phyloP scores from a whole-genome alignment of 495 filamentous ascomycete genomes.

The Hypoxylon fuscum region DNA sequence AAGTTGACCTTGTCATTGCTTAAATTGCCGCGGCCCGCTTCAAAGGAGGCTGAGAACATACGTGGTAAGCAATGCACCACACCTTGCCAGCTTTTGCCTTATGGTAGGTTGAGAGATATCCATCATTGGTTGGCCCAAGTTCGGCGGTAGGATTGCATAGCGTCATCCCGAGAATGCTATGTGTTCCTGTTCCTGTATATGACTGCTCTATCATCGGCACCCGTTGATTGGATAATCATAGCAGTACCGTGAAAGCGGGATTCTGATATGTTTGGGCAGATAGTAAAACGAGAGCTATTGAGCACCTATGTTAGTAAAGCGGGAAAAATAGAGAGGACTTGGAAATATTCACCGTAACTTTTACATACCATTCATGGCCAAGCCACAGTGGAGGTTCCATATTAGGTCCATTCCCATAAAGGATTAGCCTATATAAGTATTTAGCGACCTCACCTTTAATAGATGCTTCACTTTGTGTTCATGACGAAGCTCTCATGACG shows the following conservation, averaged over 20 bases:
- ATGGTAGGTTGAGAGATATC: neutral
- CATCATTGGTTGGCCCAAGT: slow-evolving; percentile 13
- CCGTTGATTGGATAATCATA: slow-evolving; percentile 31
- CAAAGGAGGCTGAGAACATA: slow-evolving; percentile 15
- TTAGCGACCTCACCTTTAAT: too few species aligned
- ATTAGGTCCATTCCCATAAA: too few species aligned
- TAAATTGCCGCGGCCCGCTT: slow-evolving; percentile 5
- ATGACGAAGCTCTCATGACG: too few species aligned
- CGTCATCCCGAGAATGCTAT: slow-evolving; percentile 29
- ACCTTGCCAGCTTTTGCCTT: slow-evolving; percentile 4
- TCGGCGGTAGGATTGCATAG: slow-evolving; percentile 31
- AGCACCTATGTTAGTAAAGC: too few species aligned
- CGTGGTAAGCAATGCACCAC: neutral
- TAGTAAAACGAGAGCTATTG: neutral
- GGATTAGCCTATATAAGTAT: too few species aligned
- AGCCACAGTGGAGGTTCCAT: too few species aligned
- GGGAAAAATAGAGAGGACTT: too few species aligned
- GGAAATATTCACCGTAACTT: too few species aligned
- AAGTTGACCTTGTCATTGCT: neutral
- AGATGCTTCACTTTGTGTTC: too few species aligned
- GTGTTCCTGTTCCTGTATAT: slow-evolving; percentile 18
- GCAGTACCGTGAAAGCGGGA: slow-evolving; percentile 32
- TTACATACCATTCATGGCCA: too few species aligned
- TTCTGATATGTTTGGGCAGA: slow-evolving; percentile 5
- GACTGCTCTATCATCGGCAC: slow-evolving; percentile 7